Evolutionary conservation across 2,329 filamentous ascomycete genomes (phyloP), one percentile per base, ranked within the genome.

Genomic region (Diplocarpon rosae): DNA sequence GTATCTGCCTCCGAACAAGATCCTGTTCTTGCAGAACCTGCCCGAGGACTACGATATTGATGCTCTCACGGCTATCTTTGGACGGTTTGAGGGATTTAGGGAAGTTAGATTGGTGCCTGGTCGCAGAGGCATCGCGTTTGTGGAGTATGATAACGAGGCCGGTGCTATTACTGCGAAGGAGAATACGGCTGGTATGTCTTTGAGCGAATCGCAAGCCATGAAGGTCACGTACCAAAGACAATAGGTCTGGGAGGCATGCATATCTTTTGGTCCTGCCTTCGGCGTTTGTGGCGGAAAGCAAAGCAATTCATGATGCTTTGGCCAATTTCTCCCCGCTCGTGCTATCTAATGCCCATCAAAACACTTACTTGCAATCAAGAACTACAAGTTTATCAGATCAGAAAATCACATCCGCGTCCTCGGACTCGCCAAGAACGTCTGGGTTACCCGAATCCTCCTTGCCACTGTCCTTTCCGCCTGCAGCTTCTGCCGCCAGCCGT

Each of bases 211-310:
- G 37, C 85, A 87, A 67, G 71, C 78, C 7, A 86, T 98, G 64
- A 93, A 92, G 69, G 89, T 98, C 52, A 95, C 92, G 12, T 98
- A 94, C 73, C 92, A 96, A 69, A 76, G 89, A 60, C 85, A 94
- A 69, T 94, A 73, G 47, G 17, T 29, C 13, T 31, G 14, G 30
- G 20, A 31, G 15, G n/a, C 16, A 37, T 43, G 39, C 36, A 45
- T 52, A 40, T 32, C 14, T 28, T 20, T 12, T 13, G 30, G 15
- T 14, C 35, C 15, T 28, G 13, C 29, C 13, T 20, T 34, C 34
- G 13, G 36, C 36, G 39, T 29, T n/a, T 29, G 36, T 24, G 20
- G 20, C 28, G 35, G 35, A 38, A 48, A 50, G 38, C 39, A 39
- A 39, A 42, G 39, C 41, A 46, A 45, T 42, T 39, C 11, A 45